These are phyloP conservation scores for Penicillium bialowiezense DNA, from an alignment of 495 filamentous ascomycete species.

Conservation along the genomic window DNA sequence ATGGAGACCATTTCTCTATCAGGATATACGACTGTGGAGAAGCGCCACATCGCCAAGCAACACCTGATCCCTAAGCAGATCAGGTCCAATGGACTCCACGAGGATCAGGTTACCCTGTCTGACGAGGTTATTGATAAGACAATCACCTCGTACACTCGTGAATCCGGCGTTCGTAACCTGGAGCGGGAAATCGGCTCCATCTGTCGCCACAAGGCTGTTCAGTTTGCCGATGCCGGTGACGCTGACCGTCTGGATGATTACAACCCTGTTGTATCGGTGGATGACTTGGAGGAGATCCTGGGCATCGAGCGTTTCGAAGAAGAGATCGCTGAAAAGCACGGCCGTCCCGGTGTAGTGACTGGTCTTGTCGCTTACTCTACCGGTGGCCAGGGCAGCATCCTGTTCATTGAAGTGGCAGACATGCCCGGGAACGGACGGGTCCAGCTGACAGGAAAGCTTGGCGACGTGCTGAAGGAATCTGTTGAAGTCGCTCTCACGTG, in stretches of 20 bases:
- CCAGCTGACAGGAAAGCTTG: constrained; percentile 97
- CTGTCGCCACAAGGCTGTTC: constrained; percentile 91
- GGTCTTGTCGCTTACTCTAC: constrained; percentile 95
- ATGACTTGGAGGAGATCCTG: constrained; percentile 85
- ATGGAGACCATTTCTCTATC: constrained; percentile 94
- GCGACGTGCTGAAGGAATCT: constrained; percentile 94
- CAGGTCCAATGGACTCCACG: constrained; percentile 69
- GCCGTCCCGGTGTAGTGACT: constrained; percentile 91
- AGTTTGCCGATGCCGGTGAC: constrained; percentile 88
- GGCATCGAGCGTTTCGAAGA: constrained; percentile 94
- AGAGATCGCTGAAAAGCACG: constrained; percentile 86
- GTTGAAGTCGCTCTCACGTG: constrained; percentile 94
- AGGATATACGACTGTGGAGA: constrained; percentile 98
- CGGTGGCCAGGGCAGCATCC: constrained; percentile 90
- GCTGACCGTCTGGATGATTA: constrained; percentile 65
- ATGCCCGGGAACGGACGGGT: constrained; percentile 93
- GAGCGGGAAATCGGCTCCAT: constrained; percentile 95
- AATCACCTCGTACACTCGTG: constrained; percentile 92
- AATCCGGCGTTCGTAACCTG: constrained; percentile 95
- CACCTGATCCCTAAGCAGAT: constrained; percentile 96
- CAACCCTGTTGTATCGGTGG: constrained; percentile 66
- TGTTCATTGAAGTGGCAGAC: constrained; percentile 97
- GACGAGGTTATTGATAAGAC: constrained; percentile 90
- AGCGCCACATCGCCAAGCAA: constrained; percentile 88
- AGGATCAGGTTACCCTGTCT: constrained; percentile 69